These are phyloP conservation scores for Acanthamoeba lenticulata DNA, from an alignment of 208 protist genomes.

Conservation along the genomic window DNA sequence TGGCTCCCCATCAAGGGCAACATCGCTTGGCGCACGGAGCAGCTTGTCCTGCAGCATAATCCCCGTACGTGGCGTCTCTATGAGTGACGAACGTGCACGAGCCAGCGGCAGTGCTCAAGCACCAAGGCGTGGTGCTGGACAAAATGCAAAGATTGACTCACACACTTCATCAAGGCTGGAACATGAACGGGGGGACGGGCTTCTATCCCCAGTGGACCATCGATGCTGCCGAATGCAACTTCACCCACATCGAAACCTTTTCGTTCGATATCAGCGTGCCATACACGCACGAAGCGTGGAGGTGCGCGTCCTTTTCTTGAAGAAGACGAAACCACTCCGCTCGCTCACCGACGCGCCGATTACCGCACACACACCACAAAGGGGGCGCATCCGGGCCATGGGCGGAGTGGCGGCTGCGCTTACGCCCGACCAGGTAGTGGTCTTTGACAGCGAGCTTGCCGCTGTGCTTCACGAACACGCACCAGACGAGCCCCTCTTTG, in stretches of 20 bases:
- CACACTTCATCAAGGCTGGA: background rate
- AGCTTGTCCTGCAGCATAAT: slow-evolving; percentile 13
- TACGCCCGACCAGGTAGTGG: background rate
- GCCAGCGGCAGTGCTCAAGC: background rate
- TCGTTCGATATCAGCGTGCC: slow-evolving; percentile 20
- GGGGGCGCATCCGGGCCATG: slow-evolving; percentile 4
- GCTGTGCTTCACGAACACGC: background rate
- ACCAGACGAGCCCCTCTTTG: background rate
- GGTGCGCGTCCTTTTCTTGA: background rate
- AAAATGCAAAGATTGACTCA: background rate
- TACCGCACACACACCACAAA: background rate
- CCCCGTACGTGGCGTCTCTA: background rate
- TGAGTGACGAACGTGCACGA: background rate
- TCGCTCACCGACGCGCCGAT: background rate
- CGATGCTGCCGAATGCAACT: background rate
- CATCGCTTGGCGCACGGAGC: slow-evolving; percentile 18
- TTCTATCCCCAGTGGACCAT: slow-evolving; percentile 57
- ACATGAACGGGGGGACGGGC: slow-evolving; percentile 31
- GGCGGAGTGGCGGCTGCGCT: background rate
- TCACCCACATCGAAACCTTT: slow-evolving; percentile 23
- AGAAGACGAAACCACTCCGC: background rate
- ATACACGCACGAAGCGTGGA: slow-evolving; percentile 11
- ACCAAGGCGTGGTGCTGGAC: background rate
- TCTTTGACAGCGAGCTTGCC: background rate
- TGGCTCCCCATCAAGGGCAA: slow-evolving; percentile 44